Percentiles rank a stretch among this genome's conserved stretches.
Conservation (phyloP, 2,329 filamentous ascomycete genomes). For the Harringtonia aguacate region DNA sequence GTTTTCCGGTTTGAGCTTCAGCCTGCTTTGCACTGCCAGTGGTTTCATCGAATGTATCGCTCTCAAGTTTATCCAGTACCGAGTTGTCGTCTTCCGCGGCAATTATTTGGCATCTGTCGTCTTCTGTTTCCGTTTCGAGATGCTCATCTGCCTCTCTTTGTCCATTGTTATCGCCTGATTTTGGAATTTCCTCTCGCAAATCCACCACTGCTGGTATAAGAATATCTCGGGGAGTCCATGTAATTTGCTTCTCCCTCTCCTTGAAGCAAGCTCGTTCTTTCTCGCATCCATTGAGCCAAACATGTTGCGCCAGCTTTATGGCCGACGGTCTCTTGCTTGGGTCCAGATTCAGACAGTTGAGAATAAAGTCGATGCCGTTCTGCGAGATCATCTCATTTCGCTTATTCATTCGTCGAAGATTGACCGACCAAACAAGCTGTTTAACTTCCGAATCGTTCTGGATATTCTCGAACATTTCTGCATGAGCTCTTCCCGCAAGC, state of each 20-base stretch:
- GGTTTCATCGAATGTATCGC: too few species aligned
- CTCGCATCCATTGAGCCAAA: constrained; percentile 6
- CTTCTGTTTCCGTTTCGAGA: too few species aligned
- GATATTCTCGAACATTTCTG: constrained; percentile 12
- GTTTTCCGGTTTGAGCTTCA: too few species aligned
- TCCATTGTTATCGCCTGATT: too few species aligned
- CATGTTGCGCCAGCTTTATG: constrained; percentile 1
- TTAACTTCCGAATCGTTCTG: constrained; percentile 6
- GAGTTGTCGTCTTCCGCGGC: too few species aligned
- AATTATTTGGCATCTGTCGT: too few species aligned
- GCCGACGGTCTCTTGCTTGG: constrained; percentile 7
- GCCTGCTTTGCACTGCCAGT: too few species aligned
- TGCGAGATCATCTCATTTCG: constrained; percentile 5
- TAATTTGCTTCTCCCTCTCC: constrained; percentile 2
- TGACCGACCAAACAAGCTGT: constrained; percentile 7
- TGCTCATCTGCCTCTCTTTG: too few species aligned
- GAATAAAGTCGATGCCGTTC: constrained; percentile 7
- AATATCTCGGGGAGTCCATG: constrained; percentile 10
- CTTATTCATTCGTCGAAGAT: not conserved
- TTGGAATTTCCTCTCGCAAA: not conserved
- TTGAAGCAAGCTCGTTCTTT: constrained; percentile 4
- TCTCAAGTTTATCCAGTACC: too few species aligned
- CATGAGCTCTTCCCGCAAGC: constrained; percentile 13
- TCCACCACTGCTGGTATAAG: constrained; percentile 9
- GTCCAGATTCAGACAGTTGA: constrained; percentile 6